Evolutionary conservation across 768 basidiomycete genomes (phyloP).

Genomic region (Rhizopogon vulgaris): DNA sequence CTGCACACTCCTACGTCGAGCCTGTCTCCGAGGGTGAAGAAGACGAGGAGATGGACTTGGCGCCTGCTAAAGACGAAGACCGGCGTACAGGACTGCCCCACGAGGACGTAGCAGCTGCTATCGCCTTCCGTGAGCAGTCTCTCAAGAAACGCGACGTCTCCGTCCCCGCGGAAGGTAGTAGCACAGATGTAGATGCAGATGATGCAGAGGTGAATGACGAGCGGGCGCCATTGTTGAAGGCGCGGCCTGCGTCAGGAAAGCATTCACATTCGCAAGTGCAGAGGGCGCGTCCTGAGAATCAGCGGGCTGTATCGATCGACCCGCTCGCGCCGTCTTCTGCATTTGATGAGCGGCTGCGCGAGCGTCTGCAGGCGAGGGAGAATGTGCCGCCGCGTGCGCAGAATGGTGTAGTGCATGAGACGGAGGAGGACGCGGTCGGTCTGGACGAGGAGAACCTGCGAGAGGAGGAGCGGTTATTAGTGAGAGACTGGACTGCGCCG

Average conservation of each 20-base stretch:
- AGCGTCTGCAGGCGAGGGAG: slow-evolving; percentile 43
- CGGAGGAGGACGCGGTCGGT: slow-evolving; percentile 26
- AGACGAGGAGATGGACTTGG: slow-evolving; percentile 65
- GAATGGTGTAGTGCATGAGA: slow-evolving; percentile 9
- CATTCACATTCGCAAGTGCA: slow-evolving; percentile 2
- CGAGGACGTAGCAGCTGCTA: slow-evolving; percentile 74
- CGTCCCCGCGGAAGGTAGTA: slow-evolving; percentile 4
- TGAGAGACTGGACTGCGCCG: slow-evolving; percentile 71
- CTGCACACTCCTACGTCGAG: slow-evolving; percentile 59
- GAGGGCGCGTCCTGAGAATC: neutral
- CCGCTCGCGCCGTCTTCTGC: slow-evolving; percentile 78
- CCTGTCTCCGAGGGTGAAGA: slow-evolving; percentile 95
- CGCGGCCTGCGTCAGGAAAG: slow-evolving; percentile 10
- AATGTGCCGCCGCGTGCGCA: slow-evolving; percentile 16
- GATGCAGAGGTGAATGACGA: slow-evolving; percentile 25
- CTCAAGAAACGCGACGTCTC: slow-evolving; percentile 42
- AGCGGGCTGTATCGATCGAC: slow-evolving; percentile 59
- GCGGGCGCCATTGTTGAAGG: slow-evolving; percentile 33
- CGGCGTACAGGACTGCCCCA: slow-evolving; percentile 71
- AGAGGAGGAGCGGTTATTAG: slow-evolving; percentile 51
- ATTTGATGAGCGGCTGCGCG: slow-evolving; percentile 81
- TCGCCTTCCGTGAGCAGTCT: slow-evolving; percentile 79
- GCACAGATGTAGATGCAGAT: slow-evolving; percentile 12
- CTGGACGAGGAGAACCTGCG: slow-evolving; percentile 30
- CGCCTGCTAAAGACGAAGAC: slow-evolving; percentile 76